phyloP scores from a whole-genome alignment of 2,329 filamentous ascomycete genomes.

The Trichophyton equinum region DNA sequence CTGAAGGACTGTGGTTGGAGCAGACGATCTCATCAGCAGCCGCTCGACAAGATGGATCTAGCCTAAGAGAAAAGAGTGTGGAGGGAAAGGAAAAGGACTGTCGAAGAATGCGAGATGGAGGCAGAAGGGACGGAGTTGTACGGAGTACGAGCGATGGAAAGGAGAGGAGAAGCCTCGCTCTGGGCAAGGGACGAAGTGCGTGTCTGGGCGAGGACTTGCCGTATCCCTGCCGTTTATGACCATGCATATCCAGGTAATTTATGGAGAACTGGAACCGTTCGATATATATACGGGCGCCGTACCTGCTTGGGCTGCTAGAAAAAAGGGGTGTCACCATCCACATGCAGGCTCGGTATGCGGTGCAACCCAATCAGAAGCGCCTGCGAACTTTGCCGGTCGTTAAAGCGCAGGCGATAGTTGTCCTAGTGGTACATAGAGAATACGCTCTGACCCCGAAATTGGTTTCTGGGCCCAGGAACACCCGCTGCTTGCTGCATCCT shows the following conservation, averaged over 20 bases:
- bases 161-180: slow-evolving; percentile 1
- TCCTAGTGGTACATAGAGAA: slow-evolving; percentile 1
- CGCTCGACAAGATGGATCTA: slow-evolving; percentile 1
- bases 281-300: not conserved
- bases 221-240: slow-evolving; percentile 2
- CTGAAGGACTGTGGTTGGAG: slow-evolving; percentile 1
- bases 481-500: not conserved
- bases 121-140: not conserved
- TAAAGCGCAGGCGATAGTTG: not conserved
- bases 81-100: not conserved
- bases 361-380: slow-evolving; percentile 2
- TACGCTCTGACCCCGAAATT: slow-evolving; percentile 5
- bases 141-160: slow-evolving; percentile 2
- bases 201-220: slow-evolving; percentile 1
- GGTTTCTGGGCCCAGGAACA: slow-evolving; percentile 3
- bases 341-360: not conserved
- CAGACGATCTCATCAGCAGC: slow-evolving; percentile 1
- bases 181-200: not conserved
- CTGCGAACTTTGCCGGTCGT: not conserved
- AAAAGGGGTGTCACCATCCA: slow-evolving; percentile 4
- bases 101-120: not conserved
- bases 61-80: not conserved
- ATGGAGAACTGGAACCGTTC: slow-evolving; percentile 2
- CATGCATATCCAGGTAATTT: slow-evolving; percentile 2
- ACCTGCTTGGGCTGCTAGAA: slow-evolving; percentile 2